Conservation (phyloP, 768 basidiomycete genomes). For the Termitomyces sp. region DNA sequence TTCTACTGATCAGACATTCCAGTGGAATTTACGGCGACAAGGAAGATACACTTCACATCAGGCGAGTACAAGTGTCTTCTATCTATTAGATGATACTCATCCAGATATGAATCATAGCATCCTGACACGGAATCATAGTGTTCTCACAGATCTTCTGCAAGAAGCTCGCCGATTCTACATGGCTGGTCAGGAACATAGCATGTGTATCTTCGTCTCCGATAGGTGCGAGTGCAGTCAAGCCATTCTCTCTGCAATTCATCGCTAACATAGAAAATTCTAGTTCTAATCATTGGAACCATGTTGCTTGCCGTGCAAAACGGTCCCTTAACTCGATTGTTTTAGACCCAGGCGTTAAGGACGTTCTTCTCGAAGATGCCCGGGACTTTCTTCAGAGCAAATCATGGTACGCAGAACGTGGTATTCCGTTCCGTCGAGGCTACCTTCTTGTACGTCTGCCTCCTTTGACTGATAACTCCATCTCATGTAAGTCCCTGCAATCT, state of each 20-base stretch:
- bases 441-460: constrained; percentile 32
- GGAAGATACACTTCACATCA: constrained; percentile 15
- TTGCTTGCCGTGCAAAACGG: constrained; percentile 52
- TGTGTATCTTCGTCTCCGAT: constrained; percentile 40
- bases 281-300: constrained; percentile 41
- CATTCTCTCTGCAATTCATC: neutral
- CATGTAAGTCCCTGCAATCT: neutral
- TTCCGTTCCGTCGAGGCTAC: constrained; percentile 68
- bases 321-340: constrained; percentile 55
- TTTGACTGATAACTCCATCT: neutral
- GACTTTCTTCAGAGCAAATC: constrained; percentile 55
- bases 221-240: constrained; percentile 19
- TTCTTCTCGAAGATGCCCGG: constrained; percentile 53
- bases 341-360: constrained; percentile 52
- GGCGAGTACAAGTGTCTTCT: constrained; percentile 1
- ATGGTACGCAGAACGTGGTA: constrained; percentile 65
- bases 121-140: constrained; percentile 31
- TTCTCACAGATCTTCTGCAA: constrained; percentile 36
- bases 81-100: neutral
- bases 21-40: constrained; percentile 12
- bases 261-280: neutral
- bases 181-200: constrained; percentile 32
- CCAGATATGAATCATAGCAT: constrained; percentile 27
- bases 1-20: neutral
- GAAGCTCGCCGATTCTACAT: constrained; percentile 39